Conservation (phyloP, 192 early-diverging fungal species). For the Mortierella antarctica region DNA sequence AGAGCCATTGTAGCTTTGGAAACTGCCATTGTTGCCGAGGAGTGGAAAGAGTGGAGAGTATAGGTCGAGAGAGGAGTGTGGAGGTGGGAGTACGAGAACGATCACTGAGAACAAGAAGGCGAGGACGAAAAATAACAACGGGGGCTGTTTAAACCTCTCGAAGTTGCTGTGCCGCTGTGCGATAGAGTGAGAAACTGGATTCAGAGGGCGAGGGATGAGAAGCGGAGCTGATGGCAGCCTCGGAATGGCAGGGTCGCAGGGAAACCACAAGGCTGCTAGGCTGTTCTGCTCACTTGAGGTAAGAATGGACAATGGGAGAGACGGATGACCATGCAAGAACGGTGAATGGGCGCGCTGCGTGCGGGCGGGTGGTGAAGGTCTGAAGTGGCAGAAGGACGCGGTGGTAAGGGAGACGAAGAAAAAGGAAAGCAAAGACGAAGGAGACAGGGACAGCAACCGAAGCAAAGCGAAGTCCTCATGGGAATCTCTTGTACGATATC, state of each 20-base stretch:
- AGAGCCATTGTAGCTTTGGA: slow-evolving; percentile 15
- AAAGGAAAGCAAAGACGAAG: not conserved
- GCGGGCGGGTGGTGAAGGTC: not conserved
- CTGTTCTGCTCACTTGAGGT: too few relatives aligned
- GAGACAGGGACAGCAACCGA: not conserved
- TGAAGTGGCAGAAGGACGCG: not conserved
- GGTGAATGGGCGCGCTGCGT: not conserved
- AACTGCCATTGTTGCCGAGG: not conserved
- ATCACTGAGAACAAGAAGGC: not conserved
- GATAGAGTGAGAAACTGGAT: too few relatives aligned
- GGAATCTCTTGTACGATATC: slow-evolving; percentile 13
- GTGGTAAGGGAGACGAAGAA: not conserved
- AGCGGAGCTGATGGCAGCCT: too few relatives aligned
- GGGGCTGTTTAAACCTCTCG: too few relatives aligned
- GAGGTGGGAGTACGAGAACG: not conserved
- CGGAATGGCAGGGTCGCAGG: too few relatives aligned
- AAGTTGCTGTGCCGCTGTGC: too few relatives aligned
- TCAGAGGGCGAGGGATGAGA: too few relatives aligned
- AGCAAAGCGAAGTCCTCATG: slow-evolving; percentile 7
- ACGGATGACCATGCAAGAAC: not conserved
- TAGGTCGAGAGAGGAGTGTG: not conserved
- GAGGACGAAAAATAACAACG: not conserved
- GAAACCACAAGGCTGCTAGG: too few relatives aligned
- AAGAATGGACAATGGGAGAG: not conserved
- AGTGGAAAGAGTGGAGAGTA: not conserved